Base-by-base conservation (phyloP, 2,329 filamentous ascomycete species). In the Didymosphaeria variabile region DNA sequence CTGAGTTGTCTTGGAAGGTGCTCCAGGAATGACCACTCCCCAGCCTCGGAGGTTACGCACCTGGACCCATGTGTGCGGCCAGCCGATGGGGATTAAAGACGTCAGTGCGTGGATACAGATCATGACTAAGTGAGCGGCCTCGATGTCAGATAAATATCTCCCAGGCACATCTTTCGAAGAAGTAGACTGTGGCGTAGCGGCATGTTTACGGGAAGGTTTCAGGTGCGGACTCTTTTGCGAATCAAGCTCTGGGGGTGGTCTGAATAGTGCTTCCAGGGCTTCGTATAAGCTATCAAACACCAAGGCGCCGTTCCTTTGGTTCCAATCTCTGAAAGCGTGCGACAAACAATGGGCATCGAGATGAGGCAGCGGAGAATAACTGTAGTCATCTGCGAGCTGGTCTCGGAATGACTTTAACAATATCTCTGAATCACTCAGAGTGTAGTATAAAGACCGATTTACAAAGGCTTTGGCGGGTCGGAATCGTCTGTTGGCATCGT, bases 61-160 rank as follows among this genome's bases (percentile, higher is more conserved):
- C 60, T 74, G 67, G 44, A 67, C 51, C 77, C 75, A 78, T 3
- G 68, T 69, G 31, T 71, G 67, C n/a, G 72, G 63, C 68, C 68
- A 72, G 21, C 72, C 74, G 21, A 67, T 57, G 2, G 74, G 70
- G 10, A 80, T 69, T 12, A 67, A 66, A 1, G 77, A 76, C 0
- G 75, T 78, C 63, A 82, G 61, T 38, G 78, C 77, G 55, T 80
- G 75, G 13, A 82, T 72, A 46, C 78, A 77, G 42, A 81, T 72
- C 63, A 79, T 76, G 34, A 78, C 69, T 6, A 82, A 73, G 53
- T 80, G 79, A 42, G 77, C 78, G 23, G 78, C 78, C 55, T 81
- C 77, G 1, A 66, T 34, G 52, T 77, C 73, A 19, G 55, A 64
- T 8, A 79, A 55, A 64, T 77, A 78, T 4, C 66, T 64, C 44